phyloP scores from a whole-genome alignment of 345 rosid genomes.

The Moricandia arvensis region DNA sequence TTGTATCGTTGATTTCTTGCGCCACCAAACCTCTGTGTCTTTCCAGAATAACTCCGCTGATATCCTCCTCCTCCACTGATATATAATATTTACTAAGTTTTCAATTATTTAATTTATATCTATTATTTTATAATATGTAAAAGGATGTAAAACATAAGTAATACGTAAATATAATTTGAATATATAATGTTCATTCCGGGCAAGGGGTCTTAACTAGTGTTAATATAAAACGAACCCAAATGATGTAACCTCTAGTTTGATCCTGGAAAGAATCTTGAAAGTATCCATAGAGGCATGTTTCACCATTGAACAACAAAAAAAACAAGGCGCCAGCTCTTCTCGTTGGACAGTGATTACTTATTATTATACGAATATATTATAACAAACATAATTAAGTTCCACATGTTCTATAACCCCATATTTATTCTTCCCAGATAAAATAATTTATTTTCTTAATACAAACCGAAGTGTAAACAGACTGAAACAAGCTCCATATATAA shows the following conservation, averaged over 20 bases:
- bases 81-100: too few species aligned
- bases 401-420: slow-evolving; percentile 8
- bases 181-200: too few species aligned
- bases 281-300: not conserved
- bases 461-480: slow-evolving; percentile 17
- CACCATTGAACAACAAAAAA: not conserved
- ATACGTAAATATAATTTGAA: too few species aligned
- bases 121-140: too few species aligned
- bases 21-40: too few species aligned
- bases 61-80: too few species aligned
- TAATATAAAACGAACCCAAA: too few species aligned
- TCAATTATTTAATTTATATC: too few species aligned
- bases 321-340: not conserved
- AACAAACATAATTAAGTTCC: not conserved
- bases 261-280: not conserved
- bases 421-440: slow-evolving; percentile 13
- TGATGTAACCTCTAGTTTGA: not conserved
- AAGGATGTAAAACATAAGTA: too few species aligned
- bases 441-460: slow-evolving; percentile 12
- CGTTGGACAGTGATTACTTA: not conserved
- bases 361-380: not conserved
- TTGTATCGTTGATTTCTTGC: too few species aligned
- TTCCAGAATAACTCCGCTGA: too few species aligned
- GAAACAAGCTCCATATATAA: slow-evolving; percentile 7
- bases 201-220: too few species aligned